A percentile compares a stretch with the other conserved stretches of the same genome.
These are phyloP conservation scores for Samsoniella hepiali DNA, from an alignment of 2,329 filamentous ascomycete species.

Conservation along the genomic window DNA sequence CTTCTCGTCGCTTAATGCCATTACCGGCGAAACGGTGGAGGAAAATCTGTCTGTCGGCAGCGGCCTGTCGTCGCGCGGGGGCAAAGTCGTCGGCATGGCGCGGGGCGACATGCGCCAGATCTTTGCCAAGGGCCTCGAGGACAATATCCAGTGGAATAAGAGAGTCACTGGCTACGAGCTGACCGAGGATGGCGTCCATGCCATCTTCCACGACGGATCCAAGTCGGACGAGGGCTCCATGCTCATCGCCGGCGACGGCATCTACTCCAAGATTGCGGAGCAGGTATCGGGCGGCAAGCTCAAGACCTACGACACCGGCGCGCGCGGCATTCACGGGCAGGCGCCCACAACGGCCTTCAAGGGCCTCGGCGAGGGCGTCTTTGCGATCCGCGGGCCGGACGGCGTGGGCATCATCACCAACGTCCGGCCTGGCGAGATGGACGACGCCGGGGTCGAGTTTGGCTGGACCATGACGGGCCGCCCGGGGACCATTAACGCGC, in stretches of 20 bases:
- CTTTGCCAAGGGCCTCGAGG: conserved; percentile 56
- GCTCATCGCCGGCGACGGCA: conserved; percentile 60
- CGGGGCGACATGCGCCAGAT: conserved; percentile 60
- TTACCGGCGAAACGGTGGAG: conserved; percentile 33
- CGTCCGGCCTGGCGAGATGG: conserved; percentile 56
- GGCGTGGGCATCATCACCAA: conserved; percentile 62
- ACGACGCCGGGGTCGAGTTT: conserved; percentile 54
- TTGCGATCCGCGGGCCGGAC: conserved; percentile 38
- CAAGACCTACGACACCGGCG: conserved; percentile 62
- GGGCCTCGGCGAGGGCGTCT: conserved; percentile 61
- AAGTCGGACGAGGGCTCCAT: conserved; percentile 57
- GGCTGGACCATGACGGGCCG: conserved; percentile 62
- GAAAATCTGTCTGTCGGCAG: conserved; percentile 5
- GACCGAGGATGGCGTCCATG: conserved; percentile 49
- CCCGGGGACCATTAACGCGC: conserved; percentile 55
- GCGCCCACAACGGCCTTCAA: conserved; percentile 61
- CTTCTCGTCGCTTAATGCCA: conserved; percentile 48
- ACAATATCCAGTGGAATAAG: conserved; percentile 52
- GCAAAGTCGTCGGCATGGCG: conserved; percentile 59
- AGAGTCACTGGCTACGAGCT: conserved; percentile 58
- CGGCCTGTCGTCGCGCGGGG: conserved; percentile 47
- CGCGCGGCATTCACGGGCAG: conserved; percentile 63
- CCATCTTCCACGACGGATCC: conserved; percentile 58
- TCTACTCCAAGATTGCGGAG: conserved; percentile 57
- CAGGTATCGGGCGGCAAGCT: conserved; percentile 56